Base-by-base conservation (phyloP, 2,329 filamentous ascomycete genomes). In the Zopfia rhizophila region DNA sequence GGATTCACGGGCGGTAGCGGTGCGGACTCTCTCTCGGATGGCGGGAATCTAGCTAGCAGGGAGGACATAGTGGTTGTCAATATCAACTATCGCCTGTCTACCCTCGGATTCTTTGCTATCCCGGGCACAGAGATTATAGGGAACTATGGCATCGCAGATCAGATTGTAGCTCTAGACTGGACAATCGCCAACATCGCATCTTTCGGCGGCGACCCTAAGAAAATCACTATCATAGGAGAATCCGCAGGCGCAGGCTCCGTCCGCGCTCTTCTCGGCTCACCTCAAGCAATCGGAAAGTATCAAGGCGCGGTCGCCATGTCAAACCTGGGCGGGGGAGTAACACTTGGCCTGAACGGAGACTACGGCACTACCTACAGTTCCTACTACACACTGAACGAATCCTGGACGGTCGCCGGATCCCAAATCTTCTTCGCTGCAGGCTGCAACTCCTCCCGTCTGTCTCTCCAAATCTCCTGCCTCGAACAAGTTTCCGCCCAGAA, bases 51-150 rank as follows among this genome's bases (percentile, higher is more conserved):
- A 3, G 82, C 79, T 0, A 82, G 80, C 3, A 75, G 82, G 36
- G 82, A 82, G 16, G 82, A 85, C 49, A 75, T 85, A 13, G 80
- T 86, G 0, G 75, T 83, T 3, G 83, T 86, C 4, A 68, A 69
- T 6, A 81, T 85, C 69, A 85, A 86, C 68, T 86, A 86, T 63
- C 79, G 84, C 7, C 67, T 85, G 3, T 76, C 74, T 0, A 83
- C 80, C 0, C 72, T 86, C 0, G 83, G 83, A 0, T 86, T 84
- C 55, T 68, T 86, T 0, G 82, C 82, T 1, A 72, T 84, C 6
- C 74, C 78, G 4, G 78, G 82, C 14, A 83, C 82, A 3, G 65
- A 74, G 4, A 75, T 79, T 35, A 82, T 79, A 24, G 82, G 79
- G 1, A 82, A 82, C 51, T 81, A 73, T 51, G 79, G 79, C 3